phyloP scores from a whole-genome alignment of 371 early-diverging fungal species.

The Saksenaea vasiformis region DNA sequence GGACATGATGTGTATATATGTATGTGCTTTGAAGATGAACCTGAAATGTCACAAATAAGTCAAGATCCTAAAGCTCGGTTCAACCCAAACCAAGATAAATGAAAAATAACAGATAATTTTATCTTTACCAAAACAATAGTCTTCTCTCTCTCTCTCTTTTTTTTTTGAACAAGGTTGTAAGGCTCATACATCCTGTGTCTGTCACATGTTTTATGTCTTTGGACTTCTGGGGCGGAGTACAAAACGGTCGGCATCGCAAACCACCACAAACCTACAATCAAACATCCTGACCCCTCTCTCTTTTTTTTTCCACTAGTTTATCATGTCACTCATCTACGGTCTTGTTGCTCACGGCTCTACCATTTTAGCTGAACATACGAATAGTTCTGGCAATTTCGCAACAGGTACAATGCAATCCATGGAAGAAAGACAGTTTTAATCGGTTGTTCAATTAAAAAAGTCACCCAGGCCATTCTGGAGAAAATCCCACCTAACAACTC shows the following conservation, averaged over 20 bases:
- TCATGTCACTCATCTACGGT: conserved; percentile 74
- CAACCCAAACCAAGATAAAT: too few species aligned
- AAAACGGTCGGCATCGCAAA: neutral
- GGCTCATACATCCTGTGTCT: too few species aligned
- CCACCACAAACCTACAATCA: neutral
- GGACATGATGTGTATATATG: too few species aligned
- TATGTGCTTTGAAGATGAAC: too few species aligned
- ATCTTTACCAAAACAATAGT: too few species aligned
- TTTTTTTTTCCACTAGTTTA: neutral
- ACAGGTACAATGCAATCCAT: conserved; percentile 29
- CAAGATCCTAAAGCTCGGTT: too few species aligned
- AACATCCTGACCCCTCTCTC: neutral
- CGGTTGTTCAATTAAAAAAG: conserved; percentile 24
- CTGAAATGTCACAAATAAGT: too few species aligned
- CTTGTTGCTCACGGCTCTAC: conserved; percentile 73
- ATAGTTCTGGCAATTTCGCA: conserved; percentile 76
- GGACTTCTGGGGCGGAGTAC: neutral
- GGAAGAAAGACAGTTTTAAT: too few species aligned
- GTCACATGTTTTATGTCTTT: too few species aligned
- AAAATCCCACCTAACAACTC: conserved; percentile 90
- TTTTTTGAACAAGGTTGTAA: too few species aligned
- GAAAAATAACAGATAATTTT: too few species aligned
- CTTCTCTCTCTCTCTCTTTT: too few species aligned
- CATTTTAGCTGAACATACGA: conserved; percentile 79
- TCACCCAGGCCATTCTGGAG: conserved; percentile 87